phyloP scores from a whole-genome alignment of 108 stramenopile genomes.

The Nannochloropsis salina region DNA sequence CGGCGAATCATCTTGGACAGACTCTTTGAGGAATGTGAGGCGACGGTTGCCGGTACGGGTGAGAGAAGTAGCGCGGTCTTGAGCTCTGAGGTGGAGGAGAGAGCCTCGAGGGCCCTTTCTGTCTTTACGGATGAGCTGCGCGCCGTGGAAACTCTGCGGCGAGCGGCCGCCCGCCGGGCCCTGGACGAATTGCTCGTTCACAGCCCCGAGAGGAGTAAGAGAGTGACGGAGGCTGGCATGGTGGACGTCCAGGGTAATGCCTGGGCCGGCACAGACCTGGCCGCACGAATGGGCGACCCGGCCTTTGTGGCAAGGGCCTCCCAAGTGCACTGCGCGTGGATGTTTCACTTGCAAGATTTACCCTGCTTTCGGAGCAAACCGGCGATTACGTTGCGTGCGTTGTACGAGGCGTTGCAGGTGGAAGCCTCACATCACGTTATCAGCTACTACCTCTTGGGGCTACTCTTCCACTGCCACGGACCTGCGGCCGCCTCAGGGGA shows the following conservation, averaged over 20 bases:
- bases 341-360: not conserved
- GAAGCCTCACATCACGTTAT: constrained; percentile 12
- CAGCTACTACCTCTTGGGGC: not conserved
- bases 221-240: not conserved
- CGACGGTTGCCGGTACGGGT: not conserved
- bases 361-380: constrained; percentile 1
- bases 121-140: not conserved
- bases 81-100: not conserved
- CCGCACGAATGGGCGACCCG: not conserved
- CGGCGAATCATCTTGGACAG: not conserved
- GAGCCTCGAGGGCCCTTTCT: not conserved
- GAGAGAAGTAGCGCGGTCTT: not conserved
- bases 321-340: constrained; percentile 19
- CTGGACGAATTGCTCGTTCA: not conserved
- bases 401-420: not conserved
- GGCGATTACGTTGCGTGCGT: not conserved
- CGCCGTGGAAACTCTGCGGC: not conserved
- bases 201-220: not conserved
- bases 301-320: not conserved
- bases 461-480: not conserved
- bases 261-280: not conserved
- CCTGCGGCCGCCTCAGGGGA: not conserved
- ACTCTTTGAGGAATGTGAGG: not conserved
- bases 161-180: not conserved
- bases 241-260: not conserved